Percentiles rank a stretch among this genome's conserved stretches.
phyloP scores from a whole-genome alignment of 257 asterid species.

The Anisodus acutangulus region DNA sequence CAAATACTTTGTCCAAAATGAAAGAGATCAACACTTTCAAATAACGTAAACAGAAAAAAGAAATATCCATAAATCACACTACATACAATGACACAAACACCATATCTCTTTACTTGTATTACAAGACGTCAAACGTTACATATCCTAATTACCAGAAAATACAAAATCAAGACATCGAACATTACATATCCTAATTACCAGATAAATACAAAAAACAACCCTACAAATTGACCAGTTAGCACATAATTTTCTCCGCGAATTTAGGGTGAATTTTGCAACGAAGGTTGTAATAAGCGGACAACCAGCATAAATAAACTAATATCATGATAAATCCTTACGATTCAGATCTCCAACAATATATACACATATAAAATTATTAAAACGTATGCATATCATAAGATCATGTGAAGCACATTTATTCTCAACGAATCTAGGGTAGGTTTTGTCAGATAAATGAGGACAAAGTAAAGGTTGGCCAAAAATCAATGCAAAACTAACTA shows the following conservation, averaged over 20 bases:
- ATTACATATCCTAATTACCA: neutral
- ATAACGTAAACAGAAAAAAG: neutral
- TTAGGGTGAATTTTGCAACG: neutral
- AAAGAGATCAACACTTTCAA: neutral
- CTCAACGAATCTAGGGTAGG: neutral
- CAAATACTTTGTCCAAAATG: neutral
- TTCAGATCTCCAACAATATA: neutral
- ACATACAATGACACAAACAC: neutral
- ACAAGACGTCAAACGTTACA: neutral
- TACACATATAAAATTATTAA: neutral
- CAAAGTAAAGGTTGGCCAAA: neutral
- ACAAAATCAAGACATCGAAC: too few relatives aligned
- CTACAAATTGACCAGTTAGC: neutral
- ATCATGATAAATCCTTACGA: too few relatives aligned
- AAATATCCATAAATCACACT: neutral
- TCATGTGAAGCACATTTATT: neutral
- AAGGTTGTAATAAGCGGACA: too few relatives aligned
- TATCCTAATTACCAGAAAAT: too few relatives aligned
- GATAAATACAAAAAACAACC: neutral
- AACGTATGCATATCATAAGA: neutral
- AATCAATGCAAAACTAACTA: too few relatives aligned
- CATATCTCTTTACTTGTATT: neutral
- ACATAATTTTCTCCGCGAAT: neutral
- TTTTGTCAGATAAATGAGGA: neutral
- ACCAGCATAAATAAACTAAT: too few relatives aligned